These are phyloP conservation scores for Extremus antarcticus DNA, from an alignment of 495 filamentous ascomycete species.

Conservation along the genomic window DNA sequence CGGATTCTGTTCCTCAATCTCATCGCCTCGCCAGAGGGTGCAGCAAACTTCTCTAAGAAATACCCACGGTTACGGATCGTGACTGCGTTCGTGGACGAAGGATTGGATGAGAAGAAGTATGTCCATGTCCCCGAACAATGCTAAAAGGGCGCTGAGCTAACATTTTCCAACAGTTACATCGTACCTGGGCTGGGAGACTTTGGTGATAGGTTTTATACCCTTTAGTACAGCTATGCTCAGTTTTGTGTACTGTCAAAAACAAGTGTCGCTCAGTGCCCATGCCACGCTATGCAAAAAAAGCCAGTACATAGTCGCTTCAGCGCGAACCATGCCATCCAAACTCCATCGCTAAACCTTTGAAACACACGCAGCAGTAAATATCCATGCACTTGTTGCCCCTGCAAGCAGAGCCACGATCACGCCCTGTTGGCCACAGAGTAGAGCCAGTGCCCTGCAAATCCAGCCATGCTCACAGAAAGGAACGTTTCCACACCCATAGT, in stretches of 20 bases:
- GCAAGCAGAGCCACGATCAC: too few species aligned
- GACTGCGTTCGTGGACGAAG: conserved; percentile 93
- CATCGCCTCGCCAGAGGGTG: conserved; percentile 88
- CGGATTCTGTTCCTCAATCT: conserved; percentile 92
- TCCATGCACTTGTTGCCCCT: too few species aligned
- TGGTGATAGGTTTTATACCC: conserved; percentile 91
- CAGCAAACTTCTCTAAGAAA: conserved; percentile 75
- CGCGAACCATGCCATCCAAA: too few species aligned
- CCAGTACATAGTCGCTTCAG: too few species aligned
- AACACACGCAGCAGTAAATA: too few species aligned
- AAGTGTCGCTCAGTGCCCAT: too few species aligned
- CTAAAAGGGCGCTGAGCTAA: conserved; percentile 24
- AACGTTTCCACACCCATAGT: too few species aligned
- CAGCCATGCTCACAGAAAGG: too few species aligned
- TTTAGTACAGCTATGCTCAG: conserved; percentile 36
- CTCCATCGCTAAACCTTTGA: too few species aligned
- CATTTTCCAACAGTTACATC: conserved; percentile 60
- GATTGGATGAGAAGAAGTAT: conserved; percentile 93
- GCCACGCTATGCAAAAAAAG: too few species aligned
- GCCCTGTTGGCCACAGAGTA: too few species aligned
- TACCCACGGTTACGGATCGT: conserved; percentile 90
- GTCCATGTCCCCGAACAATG: conserved; percentile 24
- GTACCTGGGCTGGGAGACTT: conserved; percentile 93
- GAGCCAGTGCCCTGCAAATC: too few species aligned
- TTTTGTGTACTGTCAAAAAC: neutral